Conservation (phyloP, 371 early-diverging fungal species). For the Lichtheimia corymbifera region DNA sequence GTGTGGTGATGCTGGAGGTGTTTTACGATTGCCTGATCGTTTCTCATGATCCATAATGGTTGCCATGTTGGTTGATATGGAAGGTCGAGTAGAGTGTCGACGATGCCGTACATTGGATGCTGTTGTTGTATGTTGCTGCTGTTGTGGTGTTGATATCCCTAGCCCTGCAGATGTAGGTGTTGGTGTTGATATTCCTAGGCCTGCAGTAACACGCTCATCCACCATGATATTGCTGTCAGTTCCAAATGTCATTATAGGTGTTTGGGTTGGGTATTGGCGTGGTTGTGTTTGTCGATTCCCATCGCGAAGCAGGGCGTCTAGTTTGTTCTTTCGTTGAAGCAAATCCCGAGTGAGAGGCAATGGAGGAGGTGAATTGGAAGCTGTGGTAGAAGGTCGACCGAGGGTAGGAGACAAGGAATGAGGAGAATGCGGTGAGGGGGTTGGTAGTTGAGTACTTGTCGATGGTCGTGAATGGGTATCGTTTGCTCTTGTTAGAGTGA, state of each 20-base stretch:
- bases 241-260: constrained; percentile 11
- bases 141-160: neutral
- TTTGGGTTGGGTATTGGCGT: neutral
- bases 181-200: constrained; percentile 29
- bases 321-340: constrained; percentile 40
- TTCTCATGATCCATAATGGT: constrained; percentile 1
- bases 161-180: no score
- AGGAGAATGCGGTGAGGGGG: constrained; percentile 16
- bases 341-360: constrained; percentile 50
- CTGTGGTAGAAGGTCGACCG: neutral
- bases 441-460: constrained; percentile 4
- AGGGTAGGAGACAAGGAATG: constrained; percentile 13
- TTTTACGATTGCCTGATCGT: constrained; percentile 1
- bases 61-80: constrained; percentile 4
- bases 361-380: constrained; percentile 13
- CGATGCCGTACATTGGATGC: constrained; percentile 3
- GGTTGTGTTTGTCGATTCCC: constrained; percentile 8
- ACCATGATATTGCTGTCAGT: constrained; percentile 17
- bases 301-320: constrained; percentile 32
- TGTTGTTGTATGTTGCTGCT: neutral
- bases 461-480: constrained; percentile 7
- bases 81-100: constrained; percentile 9
- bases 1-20: constrained; percentile 13
- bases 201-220: constrained; percentile 41
- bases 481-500: constrained; percentile 33